These are phyloP conservation scores for Microdochium nivale DNA, from an alignment of 2,329 filamentous ascomycete genomes.

Conservation along the genomic window DNA sequence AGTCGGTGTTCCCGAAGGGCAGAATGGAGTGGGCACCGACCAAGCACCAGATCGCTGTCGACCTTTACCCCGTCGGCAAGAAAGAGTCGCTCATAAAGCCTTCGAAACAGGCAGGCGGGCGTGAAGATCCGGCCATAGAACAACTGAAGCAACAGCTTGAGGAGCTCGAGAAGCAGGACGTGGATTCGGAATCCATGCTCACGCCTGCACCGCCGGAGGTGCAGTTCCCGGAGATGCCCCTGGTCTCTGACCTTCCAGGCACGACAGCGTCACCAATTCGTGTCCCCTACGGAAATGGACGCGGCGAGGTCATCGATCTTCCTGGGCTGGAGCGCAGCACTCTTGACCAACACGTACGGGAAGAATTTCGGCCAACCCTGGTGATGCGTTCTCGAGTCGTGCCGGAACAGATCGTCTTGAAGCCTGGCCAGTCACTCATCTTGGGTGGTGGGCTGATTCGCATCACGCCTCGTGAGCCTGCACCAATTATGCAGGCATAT, in stretches of 20 bases:
- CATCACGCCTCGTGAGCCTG: constrained; percentile 65
- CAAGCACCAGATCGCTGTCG: constrained; percentile 26
- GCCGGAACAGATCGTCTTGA: constrained; percentile 65
- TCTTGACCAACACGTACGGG: constrained; percentile 61
- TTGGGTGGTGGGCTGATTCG: constrained; percentile 72
- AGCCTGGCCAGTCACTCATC: constrained; percentile 70
- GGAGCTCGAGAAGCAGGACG: constrained; percentile 8
- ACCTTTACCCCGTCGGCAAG: constrained; percentile 15
- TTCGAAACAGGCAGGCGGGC: constrained; percentile 7
- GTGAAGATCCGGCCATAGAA: constrained; percentile 6
- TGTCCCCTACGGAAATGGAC: constrained; percentile 77
- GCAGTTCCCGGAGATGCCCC: constrained; percentile 73
- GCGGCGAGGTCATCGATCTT: constrained; percentile 87
- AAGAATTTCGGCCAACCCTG: constrained; percentile 56
- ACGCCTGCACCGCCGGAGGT: constrained; percentile 68
- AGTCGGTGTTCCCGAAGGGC: constrained; percentile 77
- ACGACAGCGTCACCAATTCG: constrained; percentile 94
- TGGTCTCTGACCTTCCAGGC: constrained; percentile 79
- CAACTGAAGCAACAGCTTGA: constrained; percentile 10
- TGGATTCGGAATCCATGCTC: constrained; percentile 50
- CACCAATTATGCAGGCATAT: constrained; percentile 67
- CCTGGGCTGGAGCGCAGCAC: constrained; percentile 73
- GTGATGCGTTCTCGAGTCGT: constrained; percentile 72
- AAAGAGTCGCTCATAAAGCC: constrained; percentile 2
- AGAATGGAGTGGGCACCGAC: constrained; percentile 33